Evolutionary conservation across 495 filamentous ascomycete genomes (phyloP).

Genomic region (Penicillium herquei): DNA sequence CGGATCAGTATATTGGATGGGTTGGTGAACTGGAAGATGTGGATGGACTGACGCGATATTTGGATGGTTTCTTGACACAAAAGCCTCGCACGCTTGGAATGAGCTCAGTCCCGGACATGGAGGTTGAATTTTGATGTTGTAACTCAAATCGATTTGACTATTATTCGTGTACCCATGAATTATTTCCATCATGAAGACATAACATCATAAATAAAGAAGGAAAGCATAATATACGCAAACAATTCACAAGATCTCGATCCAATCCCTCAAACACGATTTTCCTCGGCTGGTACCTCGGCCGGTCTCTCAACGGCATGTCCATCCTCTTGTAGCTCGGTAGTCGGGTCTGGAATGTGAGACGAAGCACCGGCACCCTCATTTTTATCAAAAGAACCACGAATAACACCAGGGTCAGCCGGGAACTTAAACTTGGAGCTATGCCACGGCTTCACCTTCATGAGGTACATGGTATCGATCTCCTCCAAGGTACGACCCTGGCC

Average conservation of each 20-base stretch:
- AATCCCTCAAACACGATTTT: too few relatives aligned
- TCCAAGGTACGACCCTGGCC: slow-evolving; percentile 65
- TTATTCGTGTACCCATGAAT: too few relatives aligned
- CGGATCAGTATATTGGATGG: slow-evolving; percentile 66
- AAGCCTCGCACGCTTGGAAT: neutral
- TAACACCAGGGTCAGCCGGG: slow-evolving; percentile 23
- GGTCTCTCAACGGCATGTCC: slow-evolving; percentile 3
- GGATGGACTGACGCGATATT: slow-evolving; percentile 35
- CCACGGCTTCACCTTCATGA: slow-evolving; percentile 62
- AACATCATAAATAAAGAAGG: too few relatives aligned
- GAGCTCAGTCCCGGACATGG: neutral
- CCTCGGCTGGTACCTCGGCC: neutral
- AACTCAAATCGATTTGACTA: too few relatives aligned
- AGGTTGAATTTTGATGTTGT: neutral
- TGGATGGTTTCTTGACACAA: slow-evolving; percentile 24
- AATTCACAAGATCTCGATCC: too few relatives aligned
- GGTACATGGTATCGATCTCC: slow-evolving; percentile 83
- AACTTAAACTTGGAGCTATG: slow-evolving; percentile 52
- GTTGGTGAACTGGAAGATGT: slow-evolving; percentile 56
- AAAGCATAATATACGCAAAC: too few relatives aligned
- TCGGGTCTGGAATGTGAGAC: slow-evolving; percentile 17
- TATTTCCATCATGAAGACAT: too few relatives aligned
- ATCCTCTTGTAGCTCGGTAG: slow-evolving; percentile 12
- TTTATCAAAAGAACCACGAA: slow-evolving; percentile 26
- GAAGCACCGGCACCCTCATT: slow-evolving; percentile 3